Percentiles rank a stretch among this genome's conserved stretches.
Evolutionary conservation across 2,329 filamentous ascomycete species (phyloP).

Genomic region (Diaporthe ampelina): DNA sequence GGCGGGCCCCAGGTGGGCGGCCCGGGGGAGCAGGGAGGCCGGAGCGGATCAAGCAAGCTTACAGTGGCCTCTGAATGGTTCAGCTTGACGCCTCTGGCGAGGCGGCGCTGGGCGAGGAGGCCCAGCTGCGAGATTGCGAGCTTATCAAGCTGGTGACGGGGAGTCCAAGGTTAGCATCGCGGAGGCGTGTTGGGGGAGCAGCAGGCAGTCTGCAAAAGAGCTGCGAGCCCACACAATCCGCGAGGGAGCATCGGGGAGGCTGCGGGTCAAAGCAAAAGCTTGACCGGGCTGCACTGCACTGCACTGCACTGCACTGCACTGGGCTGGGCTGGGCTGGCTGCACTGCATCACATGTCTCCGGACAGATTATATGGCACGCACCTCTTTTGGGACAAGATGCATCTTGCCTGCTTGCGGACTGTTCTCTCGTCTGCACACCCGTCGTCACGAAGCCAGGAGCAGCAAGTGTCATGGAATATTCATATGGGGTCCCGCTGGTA

Average conservation of each 20-base stretch:
- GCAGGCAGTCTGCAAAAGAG: neutral
- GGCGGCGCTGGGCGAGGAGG: conserved; percentile 85
- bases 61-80: conserved; percentile 93
- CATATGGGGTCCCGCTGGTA: conserved; percentile 21
- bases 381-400: conserved; percentile 55
- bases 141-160: conserved; percentile 83
- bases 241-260: conserved; percentile 9
- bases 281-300: conserved; percentile 12
- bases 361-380: conserved; percentile 43
- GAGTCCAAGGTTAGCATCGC: conserved; percentile 34
- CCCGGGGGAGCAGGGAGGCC: neutral
- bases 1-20: neutral
- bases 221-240: too few relatives aligned
- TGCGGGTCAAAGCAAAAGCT: conserved; percentile 33
- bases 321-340: neutral
- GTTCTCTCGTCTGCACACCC: conserved; percentile 9
- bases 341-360: conserved; percentile 12
- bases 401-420: conserved; percentile 44
- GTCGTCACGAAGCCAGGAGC: conserved; percentile 32
- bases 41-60: conserved; percentile 45
- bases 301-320: conserved; percentile 13
- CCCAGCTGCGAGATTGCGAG: conserved; percentile 92
- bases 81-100: conserved; percentile 88
- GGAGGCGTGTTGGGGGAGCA: neutral
- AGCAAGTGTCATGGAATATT: conserved; percentile 31